Evolutionary conservation across 1,284 basidiomycete genomes (phyloP), one percentile per base, ranked within the genome.

Genomic region (Naganishia cerealis): DNA sequence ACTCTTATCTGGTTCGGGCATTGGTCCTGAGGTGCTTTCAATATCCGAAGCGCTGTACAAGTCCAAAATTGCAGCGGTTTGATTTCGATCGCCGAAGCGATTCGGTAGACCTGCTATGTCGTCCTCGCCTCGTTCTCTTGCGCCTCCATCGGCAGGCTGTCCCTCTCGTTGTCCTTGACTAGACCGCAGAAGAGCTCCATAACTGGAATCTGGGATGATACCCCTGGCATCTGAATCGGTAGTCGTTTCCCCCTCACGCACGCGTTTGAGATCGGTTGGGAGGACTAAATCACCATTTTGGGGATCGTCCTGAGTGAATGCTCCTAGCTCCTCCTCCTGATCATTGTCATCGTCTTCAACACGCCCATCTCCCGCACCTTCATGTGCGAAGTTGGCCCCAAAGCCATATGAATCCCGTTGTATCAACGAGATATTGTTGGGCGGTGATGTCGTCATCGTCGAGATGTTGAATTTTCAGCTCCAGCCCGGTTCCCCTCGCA

Each of bases 101-200:
- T 42, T 12, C 4, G 42, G 36, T n/a, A 57, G n/a, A n/a, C 46
- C 29, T 7, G 26, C 29, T 21, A 39, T 52, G 24, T 26, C 33
- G n/a, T 29, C 16, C 16, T 42, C 40, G 46, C 33, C 38, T 18
- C 24, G 26, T 58, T 61, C 71, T 15, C 48, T 33, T 36, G 80
- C 79, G 57, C 82, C 82, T 38, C 84, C 83, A 38, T 81, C 78
- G 66, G 86, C 85, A 36, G 85, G 84, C 66, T 85, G 84, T 66
- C 70, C 72, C 48, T 70, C 70, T 84, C 81, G 15, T 53, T 40
- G 26, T 42, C 57, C 29, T 33, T 50, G 38, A 13, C 54, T n/a
- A 39, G n/a, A 39, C n/a, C 15, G 59, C 24, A 63, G 38, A 12
- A 55, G 58, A 12, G 46, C 12, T 0, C 67, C 67, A 38, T 68